Conservation (phyloP, 1,139 yeast genomes). For the Diutina neorugosa region DNA sequence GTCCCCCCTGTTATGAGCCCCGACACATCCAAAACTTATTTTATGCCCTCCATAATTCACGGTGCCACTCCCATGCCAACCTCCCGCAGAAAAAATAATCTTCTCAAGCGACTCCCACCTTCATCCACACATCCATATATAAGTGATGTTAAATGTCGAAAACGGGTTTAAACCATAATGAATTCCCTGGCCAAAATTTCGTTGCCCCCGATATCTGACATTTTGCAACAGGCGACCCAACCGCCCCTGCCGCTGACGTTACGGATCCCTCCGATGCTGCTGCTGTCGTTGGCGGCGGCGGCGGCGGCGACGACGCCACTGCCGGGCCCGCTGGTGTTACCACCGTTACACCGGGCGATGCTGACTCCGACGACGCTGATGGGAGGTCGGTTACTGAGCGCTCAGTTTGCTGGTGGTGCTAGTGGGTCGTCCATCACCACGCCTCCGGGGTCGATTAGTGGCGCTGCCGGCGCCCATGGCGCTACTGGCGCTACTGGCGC, state of each 20-base stretch:
- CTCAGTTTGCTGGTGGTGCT: too few relatives aligned
- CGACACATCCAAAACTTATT: neutral
- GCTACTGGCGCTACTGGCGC: neutral
- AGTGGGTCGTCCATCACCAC: too few relatives aligned
- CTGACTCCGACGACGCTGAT: neutral
- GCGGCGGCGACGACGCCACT: neutral
- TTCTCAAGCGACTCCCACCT: neutral
- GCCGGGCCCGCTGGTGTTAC: neutral
- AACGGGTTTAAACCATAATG: neutral
- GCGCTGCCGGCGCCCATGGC: neutral
- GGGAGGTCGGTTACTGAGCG: neutral
- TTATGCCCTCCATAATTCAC: neutral
- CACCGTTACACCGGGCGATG: slow-evolving; percentile 3
- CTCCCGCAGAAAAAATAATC: neutral
- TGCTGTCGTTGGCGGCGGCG: neutral
- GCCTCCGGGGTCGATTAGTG: too few relatives aligned
- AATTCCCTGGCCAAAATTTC: neutral
- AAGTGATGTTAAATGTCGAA: neutral
- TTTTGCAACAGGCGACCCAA: slow-evolving; percentile 1
- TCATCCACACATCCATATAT: neutral
- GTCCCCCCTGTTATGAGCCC: too few relatives aligned
- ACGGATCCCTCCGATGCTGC: neutral
- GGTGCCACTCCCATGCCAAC: neutral
- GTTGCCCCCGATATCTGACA: slow-evolving; percentile 4
- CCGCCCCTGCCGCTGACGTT: neutral